phyloP scores from a whole-genome alignment of 495 filamentous ascomycete species.

The Penicillium steckii region DNA sequence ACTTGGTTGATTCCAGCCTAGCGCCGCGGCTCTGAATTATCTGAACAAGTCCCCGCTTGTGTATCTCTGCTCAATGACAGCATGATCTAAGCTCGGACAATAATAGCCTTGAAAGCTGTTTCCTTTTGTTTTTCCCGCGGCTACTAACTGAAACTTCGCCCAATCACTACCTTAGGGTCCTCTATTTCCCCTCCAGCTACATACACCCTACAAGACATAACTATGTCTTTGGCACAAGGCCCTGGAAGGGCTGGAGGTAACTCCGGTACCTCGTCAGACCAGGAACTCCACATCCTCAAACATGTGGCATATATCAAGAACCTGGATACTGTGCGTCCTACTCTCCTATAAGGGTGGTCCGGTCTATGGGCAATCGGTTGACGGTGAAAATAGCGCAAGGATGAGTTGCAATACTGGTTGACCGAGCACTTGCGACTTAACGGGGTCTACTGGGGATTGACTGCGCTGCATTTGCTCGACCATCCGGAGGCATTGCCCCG shows the following conservation, averaged over 20 bases:
- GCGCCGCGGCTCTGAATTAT: constrained; percentile 16
- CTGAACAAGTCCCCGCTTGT: constrained; percentile 5
- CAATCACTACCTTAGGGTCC: constrained; percentile 4
- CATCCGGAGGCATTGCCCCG: constrained; percentile 78
- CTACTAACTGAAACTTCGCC: constrained; percentile 10
- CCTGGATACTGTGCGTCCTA: constrained; percentile 71
- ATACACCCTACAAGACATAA: background rate
- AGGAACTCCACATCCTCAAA: constrained; percentile 63
- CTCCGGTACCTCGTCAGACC: constrained; percentile 44
- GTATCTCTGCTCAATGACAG: constrained; percentile 20
- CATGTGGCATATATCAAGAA: constrained; percentile 94
- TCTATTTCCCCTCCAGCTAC: background rate
- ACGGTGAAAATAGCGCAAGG: constrained; percentile 63
- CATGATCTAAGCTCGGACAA: constrained; percentile 13
- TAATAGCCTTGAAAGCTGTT: constrained; percentile 5
- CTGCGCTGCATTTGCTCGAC: constrained; percentile 79
- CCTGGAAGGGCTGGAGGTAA: constrained; percentile 53
- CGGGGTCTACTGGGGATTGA: constrained; percentile 95
- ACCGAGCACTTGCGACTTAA: constrained; percentile 94
- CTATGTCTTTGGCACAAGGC: constrained; percentile 62
- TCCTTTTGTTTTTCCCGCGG: background rate
- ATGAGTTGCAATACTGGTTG: constrained; percentile 95
- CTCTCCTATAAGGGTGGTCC: constrained; percentile 18
- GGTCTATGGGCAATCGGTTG: constrained; percentile 22
- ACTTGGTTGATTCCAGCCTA: constrained; percentile 8